Evolutionary conservation across 164 flowering plant genomes (phyloP).

Genomic region (Akebia trifoliata): DNA sequence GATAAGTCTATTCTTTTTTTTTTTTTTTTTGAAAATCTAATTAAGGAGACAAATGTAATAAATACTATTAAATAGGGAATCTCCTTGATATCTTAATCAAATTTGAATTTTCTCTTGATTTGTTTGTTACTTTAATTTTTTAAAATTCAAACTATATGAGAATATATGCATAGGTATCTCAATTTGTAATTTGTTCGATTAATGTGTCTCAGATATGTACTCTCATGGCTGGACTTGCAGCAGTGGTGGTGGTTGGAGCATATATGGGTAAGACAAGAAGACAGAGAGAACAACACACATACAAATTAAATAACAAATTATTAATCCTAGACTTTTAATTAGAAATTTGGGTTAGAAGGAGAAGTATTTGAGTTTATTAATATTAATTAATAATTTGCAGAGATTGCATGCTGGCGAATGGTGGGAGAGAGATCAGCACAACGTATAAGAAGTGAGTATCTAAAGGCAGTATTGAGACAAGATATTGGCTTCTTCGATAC

Average conservation of each 20-base stretch:
- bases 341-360: too few relatives aligned
- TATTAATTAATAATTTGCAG: conserved; percentile 28
- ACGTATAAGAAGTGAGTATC: conserved; percentile 52
- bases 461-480: conserved; percentile 60
- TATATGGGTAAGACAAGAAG: conserved; percentile 45
- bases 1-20: too few relatives aligned
- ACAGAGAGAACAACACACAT: background rate
- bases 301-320: background rate
- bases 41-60: too few relatives aligned
- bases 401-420: conserved; percentile 75
- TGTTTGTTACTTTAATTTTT: too few relatives aligned
- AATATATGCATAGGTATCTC: too few relatives aligned
- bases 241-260: conserved; percentile 63
- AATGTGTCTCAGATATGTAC: conserved; percentile 38
- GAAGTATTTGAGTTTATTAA: background rate
- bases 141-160: too few relatives aligned
- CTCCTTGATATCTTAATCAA: too few relatives aligned
- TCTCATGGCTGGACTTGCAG: conserved; percentile 56
- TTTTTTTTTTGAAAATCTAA: too few relatives aligned
- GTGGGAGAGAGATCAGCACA: conserved; percentile 73
- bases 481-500: conserved; percentile 70
- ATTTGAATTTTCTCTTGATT: too few relatives aligned
- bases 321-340: background rate
- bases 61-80: too few relatives aligned
- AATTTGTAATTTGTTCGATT: too few relatives aligned